phyloP scores from a whole-genome alignment of 208 protist species.

The Phytomonas sp. region DNA sequence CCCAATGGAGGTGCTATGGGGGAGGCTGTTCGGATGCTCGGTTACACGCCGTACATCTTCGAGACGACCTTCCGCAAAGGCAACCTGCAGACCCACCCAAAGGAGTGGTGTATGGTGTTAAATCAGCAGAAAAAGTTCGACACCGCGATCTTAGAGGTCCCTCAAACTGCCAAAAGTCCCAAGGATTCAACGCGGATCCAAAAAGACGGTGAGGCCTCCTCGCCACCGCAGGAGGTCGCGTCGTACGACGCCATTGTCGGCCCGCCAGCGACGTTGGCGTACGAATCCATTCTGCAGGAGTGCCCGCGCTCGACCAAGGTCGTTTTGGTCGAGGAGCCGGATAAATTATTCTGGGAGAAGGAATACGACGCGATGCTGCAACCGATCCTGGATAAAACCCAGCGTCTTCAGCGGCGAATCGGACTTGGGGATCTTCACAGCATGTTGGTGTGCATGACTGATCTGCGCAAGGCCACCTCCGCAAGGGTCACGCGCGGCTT shows the following conservation, averaged over 20 bases:
- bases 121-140: constrained; percentile 62
- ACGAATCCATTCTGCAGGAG: constrained; percentile 57
- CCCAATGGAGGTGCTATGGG: constrained; percentile 66
- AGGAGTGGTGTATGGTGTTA: constrained; percentile 72
- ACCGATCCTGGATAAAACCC: constrained; percentile 24
- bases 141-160: constrained; percentile 23
- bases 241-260: constrained; percentile 69
- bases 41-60: constrained; percentile 76
- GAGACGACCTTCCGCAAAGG: constrained; percentile 52
- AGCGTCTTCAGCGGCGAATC: constrained; percentile 6
- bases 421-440: constrained; percentile 25
- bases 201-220: background rate
- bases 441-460: constrained; percentile 51
- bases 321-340: constrained; percentile 69
- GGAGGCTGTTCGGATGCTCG: constrained; percentile 41
- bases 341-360: constrained; percentile 66
- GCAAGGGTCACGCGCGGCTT: constrained; percentile 10
- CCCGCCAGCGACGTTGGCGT: constrained; percentile 71
- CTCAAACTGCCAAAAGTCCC: background rate
- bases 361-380: constrained; percentile 42
- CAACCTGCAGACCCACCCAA: constrained; percentile 54
- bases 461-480: constrained; percentile 20
- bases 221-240: background rate
- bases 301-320: constrained; percentile 75
- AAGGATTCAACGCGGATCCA: background rate